Conservation (phyloP, 176 grass and related monocot species). For the Aechmea fasciata region DNA sequence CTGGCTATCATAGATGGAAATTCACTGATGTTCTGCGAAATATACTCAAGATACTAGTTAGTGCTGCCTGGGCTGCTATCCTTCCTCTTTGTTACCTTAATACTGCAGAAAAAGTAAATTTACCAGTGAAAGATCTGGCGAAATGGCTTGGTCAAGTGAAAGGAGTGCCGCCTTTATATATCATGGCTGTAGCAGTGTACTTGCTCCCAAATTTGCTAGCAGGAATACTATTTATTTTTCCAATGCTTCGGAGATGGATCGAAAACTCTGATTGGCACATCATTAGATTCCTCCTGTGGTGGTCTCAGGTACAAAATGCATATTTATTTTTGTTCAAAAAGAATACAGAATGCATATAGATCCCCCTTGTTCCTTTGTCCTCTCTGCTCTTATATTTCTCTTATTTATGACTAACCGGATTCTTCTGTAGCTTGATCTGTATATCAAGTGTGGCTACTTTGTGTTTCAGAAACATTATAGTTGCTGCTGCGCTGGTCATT, state of each 20-base stretch:
- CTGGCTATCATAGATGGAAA: constrained; percentile 70
- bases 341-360: neutral
- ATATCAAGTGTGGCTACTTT: neutral
- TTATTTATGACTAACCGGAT: neutral
- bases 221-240: constrained; percentile 62
- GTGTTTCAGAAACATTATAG: neutral
- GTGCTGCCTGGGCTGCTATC: constrained; percentile 63
- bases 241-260: constrained; percentile 81
- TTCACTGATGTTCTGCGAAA: constrained; percentile 62
- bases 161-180: constrained; percentile 77
- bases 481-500: neutral
- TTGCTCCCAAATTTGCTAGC: constrained; percentile 73
- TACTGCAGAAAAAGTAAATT: constrained; percentile 40
- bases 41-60: constrained; percentile 70
- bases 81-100: constrained; percentile 83
- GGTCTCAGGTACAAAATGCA: constrained; percentile 58
- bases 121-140: constrained; percentile 36
- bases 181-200: constrained; percentile 70
- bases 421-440: neutral
- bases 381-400: neutral
- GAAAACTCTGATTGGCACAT: constrained; percentile 83
- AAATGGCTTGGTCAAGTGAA: constrained; percentile 48
- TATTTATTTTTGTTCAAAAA: neutral
- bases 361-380: neutral
- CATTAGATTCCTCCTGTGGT: constrained; percentile 77